phyloP scores from a whole-genome alignment of 306 rosid genomes.

The Cucumis hystrix region DNA sequence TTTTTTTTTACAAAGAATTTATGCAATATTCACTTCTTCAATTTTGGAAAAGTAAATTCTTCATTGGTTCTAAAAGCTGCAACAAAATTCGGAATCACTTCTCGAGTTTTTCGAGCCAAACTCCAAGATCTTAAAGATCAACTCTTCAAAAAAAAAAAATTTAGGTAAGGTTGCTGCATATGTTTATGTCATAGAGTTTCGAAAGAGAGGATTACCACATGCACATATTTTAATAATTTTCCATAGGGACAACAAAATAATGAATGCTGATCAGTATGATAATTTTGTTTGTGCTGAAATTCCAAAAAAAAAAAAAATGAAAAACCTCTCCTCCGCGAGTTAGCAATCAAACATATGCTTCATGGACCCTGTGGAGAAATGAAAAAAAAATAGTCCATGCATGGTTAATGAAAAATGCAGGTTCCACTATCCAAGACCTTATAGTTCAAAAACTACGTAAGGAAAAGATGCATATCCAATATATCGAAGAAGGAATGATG shows the following conservation, averaged over 20 bases:
- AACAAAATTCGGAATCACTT: too few species aligned
- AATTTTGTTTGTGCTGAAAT: neutral
- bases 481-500: neutral
- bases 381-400: neutral
- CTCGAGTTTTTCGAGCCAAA: too few species aligned
- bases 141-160: too few species aligned
- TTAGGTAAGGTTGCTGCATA: too few species aligned
- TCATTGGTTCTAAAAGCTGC: too few species aligned
- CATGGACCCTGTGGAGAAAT: neutral
- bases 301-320: neutral
- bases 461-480: neutral
- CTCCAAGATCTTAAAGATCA: too few species aligned
- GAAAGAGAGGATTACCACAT: neutral
- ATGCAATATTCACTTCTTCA: too few species aligned
- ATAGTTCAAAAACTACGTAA: neutral
- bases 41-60: too few species aligned
- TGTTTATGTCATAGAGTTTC: too few species aligned
- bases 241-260: neutral
- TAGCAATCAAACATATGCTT: neutral
- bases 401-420: neutral
- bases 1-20: too few species aligned
- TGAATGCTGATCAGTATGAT: neutral
- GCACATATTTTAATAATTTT: neutral
- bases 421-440: neutral
- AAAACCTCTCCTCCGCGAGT: neutral